Evolutionary conservation across 495 filamentous ascomycete species (phyloP).

Genomic region (Penicillium steckii): DNA sequence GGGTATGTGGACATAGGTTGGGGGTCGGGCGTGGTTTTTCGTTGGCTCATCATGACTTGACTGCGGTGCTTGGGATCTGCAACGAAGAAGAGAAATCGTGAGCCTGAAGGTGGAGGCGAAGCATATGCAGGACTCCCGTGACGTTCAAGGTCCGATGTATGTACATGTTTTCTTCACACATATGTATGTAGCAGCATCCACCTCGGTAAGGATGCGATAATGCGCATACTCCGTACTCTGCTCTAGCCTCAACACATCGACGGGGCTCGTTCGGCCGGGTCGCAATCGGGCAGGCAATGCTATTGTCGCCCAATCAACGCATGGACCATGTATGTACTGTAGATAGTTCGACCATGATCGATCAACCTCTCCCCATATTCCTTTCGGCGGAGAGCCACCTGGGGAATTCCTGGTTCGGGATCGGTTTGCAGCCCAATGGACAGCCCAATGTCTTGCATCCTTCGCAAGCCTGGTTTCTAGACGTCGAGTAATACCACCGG

Average conservation of each 20-base stretch:
- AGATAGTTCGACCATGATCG: slow-evolving; percentile 11
- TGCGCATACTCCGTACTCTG: background rate
- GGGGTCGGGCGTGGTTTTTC: slow-evolving; percentile 10
- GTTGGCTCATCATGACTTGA: slow-evolving; percentile 17
- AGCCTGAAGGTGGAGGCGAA: slow-evolving; percentile 23
- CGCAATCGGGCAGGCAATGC: slow-evolving; percentile 12
- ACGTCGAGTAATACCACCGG: background rate
- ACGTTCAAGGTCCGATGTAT: slow-evolving; percentile 1
- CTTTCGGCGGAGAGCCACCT: slow-evolving; percentile 11
- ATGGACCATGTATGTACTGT: slow-evolving; percentile 24
- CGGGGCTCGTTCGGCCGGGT: background rate
- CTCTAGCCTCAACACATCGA: background rate
- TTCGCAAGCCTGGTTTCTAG: slow-evolving; percentile 6
- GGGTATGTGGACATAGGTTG: slow-evolving; percentile 24
- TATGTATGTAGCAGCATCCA: background rate
- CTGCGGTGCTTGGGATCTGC: slow-evolving; percentile 20
- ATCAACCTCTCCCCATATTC: slow-evolving; percentile 9
- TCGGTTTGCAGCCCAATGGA: slow-evolving; percentile 25
- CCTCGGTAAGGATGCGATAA: background rate
- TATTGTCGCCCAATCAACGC: slow-evolving; percentile 25
- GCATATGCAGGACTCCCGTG: slow-evolving; percentile 16
- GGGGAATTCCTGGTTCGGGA: slow-evolving; percentile 3
- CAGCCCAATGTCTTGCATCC: slow-evolving; percentile 26
- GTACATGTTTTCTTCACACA: background rate
- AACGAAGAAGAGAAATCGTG: slow-evolving; percentile 9